Evolutionary conservation across 768 basidiomycete species (phyloP).

Genomic region (Tricholoma furcatifolium): DNA sequence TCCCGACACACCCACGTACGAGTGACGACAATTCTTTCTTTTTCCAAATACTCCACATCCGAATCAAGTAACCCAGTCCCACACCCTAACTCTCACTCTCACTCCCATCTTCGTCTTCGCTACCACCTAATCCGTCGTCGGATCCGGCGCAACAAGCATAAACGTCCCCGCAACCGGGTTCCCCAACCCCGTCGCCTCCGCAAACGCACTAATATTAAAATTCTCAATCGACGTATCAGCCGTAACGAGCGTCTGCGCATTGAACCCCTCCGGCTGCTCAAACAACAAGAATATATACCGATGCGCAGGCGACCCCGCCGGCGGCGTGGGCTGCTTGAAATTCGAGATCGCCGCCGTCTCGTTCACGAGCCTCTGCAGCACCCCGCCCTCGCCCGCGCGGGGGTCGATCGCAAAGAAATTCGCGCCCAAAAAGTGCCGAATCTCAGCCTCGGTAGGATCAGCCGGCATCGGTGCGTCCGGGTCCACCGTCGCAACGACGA

Average conservation of each 20-base stretch:
- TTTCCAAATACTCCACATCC: too few species aligned
- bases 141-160: constrained; percentile 40
- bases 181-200: constrained; percentile 36
- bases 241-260: constrained; percentile 37
- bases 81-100: too few species aligned
- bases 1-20: too few species aligned
- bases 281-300: constrained; percentile 36
- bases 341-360: constrained; percentile 39
- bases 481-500: constrained; percentile 46
- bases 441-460: constrained; percentile 37
- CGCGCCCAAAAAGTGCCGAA: constrained; percentile 48
- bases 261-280: constrained; percentile 40
- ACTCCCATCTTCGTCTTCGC: too few species aligned
- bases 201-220: constrained; percentile 32
- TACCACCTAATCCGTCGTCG: constrained; percentile 1
- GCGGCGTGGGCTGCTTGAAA: constrained; percentile 41
- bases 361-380: constrained; percentile 26
- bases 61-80: too few species aligned
- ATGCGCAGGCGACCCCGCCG: constrained; percentile 41
- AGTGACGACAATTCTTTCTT: too few species aligned
- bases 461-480: constrained; percentile 55
- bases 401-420: constrained; percentile 29
- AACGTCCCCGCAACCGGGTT: constrained; percentile 48
- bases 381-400: not conserved
- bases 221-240: constrained; percentile 28